Evolutionary conservation across 2,329 filamentous ascomycete genomes (phyloP).

Genomic region (Xylaria sp.): DNA sequence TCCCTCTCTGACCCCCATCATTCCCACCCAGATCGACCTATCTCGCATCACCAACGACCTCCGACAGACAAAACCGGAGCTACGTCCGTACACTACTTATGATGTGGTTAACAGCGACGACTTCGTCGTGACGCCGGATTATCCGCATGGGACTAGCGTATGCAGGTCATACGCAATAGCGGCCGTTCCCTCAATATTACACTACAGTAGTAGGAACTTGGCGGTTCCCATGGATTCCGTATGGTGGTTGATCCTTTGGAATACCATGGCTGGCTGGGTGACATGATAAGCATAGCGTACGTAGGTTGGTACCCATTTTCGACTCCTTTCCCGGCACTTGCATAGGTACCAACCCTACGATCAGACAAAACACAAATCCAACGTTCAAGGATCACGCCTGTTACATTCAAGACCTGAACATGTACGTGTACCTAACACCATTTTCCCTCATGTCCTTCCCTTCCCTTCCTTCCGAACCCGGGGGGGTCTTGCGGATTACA

Average conservation of each 20-base stretch:
- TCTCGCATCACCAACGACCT: not conserved
- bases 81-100: not conserved
- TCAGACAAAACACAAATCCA: not conserved
- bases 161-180: constrained; percentile 5
- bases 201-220: not conserved
- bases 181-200: constrained; percentile 10
- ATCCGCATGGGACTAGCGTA: constrained; percentile 7
- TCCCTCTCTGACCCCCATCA: not conserved
- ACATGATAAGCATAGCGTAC: not conserved
- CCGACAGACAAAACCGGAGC: constrained; percentile 1
- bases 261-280: not conserved
- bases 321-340: not conserved
- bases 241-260: constrained; percentile 8
- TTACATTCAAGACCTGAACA: not conserved
- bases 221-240: constrained; percentile 1
- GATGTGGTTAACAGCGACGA: not conserved
- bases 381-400: not conserved
- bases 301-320: not conserved
- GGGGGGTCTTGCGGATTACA: not conserved
- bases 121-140: not conserved
- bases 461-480: not conserved
- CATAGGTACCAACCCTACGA: not conserved
- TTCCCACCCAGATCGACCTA: not conserved
- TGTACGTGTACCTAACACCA: too few species aligned
- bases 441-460: not conserved